phyloP scores from a whole-genome alignment of 2,329 filamentous ascomycete species.

The Polychaeton citri region DNA sequence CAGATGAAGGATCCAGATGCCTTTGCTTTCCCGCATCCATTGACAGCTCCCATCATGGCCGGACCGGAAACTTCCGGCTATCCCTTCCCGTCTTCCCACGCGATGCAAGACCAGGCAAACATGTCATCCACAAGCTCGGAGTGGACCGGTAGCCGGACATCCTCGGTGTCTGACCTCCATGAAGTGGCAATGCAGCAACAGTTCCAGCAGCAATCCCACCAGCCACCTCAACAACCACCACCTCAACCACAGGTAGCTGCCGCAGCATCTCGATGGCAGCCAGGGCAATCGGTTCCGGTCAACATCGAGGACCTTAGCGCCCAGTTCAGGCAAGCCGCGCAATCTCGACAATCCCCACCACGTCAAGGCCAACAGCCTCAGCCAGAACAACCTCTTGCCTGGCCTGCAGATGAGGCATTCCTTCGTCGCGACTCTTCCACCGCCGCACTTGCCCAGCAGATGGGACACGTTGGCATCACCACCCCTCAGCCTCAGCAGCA shows the following conservation, averaged over 20 bases:
- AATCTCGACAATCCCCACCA: slow-evolving; percentile 8
- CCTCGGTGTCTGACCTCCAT: slow-evolving; percentile 12
- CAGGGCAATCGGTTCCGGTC: slow-evolving; percentile 23
- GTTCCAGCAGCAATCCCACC: neutral
- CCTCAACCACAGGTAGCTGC: slow-evolving; percentile 4
- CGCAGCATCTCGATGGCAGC: slow-evolving; percentile 19
- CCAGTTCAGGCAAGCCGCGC: slow-evolving; percentile 19
- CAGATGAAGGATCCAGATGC: slow-evolving; percentile 11
- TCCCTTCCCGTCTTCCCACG: slow-evolving; percentile 11
- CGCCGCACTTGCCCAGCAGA: slow-evolving; percentile 21
- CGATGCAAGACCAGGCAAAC: slow-evolving; percentile 11
- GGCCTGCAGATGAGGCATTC: slow-evolving; percentile 19
- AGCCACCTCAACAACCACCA: neutral
- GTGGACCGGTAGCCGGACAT: slow-evolving; percentile 20
- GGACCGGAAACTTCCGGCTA: slow-evolving; percentile 14
- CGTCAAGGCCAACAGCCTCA: slow-evolving; percentile 4
- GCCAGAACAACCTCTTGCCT: slow-evolving; percentile 19
- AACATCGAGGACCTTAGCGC: slow-evolving; percentile 19
- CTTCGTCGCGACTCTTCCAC: slow-evolving; percentile 17
- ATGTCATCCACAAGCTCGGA: slow-evolving; percentile 16
- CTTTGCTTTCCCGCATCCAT: slow-evolving; percentile 8
- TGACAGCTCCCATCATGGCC: slow-evolving; percentile 10
- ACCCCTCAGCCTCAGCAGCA: slow-evolving; percentile 17
- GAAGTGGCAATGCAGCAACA: neutral
- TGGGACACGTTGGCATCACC: slow-evolving; percentile 22